Base-by-base conservation (phyloP, 2,329 filamentous ascomycete genomes). In the Trichoderma afroharzianum region DNA sequence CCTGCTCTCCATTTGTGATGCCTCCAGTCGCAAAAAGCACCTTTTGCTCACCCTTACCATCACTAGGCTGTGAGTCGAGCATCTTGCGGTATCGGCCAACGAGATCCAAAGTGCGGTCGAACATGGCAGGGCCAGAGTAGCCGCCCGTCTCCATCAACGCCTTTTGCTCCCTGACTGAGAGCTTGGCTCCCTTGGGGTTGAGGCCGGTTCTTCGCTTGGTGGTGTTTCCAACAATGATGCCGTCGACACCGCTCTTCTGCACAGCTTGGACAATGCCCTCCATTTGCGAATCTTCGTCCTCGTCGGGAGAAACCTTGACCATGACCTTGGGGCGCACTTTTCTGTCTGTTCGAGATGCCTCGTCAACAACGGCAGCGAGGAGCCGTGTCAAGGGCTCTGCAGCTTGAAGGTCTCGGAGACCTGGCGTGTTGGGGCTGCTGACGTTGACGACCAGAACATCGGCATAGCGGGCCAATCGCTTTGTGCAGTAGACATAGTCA, bases 391-490 rank as follows among this genome's bases (percentile, higher is more conserved):
- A 83, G 1, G 95, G 95, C 74, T 92, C 94, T 0, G 91, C 88
- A 3, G 93, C 92, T 82, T 99, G 96, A 47, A 99, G 85, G 70
- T 94, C 92, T 28, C 96, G 90, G 63, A 98, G 87, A 0, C 96
- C 95, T 0, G 95, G 95, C 0, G 95, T 98, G 83, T 99, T 99
- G 28, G 96, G 96, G 76, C 93, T 97, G 78, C 94, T 97, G 63
- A 99, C 96, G 77, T 99, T 99, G 78, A 99, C 96, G 8, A 98
- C 95, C n/a, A 99, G 84, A 43, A 99, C 92, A 78, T 99, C 96
- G 12, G 96, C 94, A 79, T 97, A 99, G 64, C 88, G 91, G 4
- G 92, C 96, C 47, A 99, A 84, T 59, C 91, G 87, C 69, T 92
- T 86, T 4, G 98, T 95, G 77, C 95, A 97, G 81, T 92, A 93